Evolutionary conservation across 768 basidiomycete genomes (phyloP), one percentile per base, ranked within the genome.

Genomic region (Suillus subalutaceus): DNA sequence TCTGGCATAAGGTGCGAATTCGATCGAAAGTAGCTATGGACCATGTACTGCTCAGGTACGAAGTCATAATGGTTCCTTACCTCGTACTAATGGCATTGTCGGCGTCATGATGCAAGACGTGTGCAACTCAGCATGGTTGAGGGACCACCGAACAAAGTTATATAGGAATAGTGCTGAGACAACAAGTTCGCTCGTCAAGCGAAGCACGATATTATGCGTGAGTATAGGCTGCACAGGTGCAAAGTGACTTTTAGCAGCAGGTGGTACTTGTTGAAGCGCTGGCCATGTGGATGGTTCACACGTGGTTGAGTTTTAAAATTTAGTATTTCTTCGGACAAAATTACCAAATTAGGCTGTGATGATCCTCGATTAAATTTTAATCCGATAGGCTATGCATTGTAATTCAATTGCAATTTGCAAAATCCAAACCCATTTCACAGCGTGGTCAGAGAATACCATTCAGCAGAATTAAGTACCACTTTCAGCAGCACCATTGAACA

Each of bases 361-460:
- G 53, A 55, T 55, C 53, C 30, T 52, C 50, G 50, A 52, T 52
- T 52, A 52, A 52, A 52, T 20, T 55, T 55, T 55, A 55, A 55
- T 55, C 53, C 53, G 46, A 48, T 48, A n/a, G 3, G 32, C 32
- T 32, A 35, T 35, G 6, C 6, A 4, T 15, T 18, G 2, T 6
- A 37, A 56, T 56, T 56, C 18, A 32, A 32, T 35, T 12, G 18
- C 10, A 56, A 56, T 56, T 56, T 56, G 35, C 35, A 56, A 56
- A 35, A 56, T 38, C 12, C 20, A 37, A 56, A 56, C 32, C 32
- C 20, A 35, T 30, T 52, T 52, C 23, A 52, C 23, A 52, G 50
- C 13, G 6, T 30, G 30, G 15, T 53, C 30, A 53, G 30, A 55
- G 32, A 55, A 20, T 32, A 32, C 18, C 20, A 56, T 37, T 56